Evolutionary conservation across 768 basidiomycete genomes (phyloP).

Genomic region (Chlorophyllum brunneum): DNA sequence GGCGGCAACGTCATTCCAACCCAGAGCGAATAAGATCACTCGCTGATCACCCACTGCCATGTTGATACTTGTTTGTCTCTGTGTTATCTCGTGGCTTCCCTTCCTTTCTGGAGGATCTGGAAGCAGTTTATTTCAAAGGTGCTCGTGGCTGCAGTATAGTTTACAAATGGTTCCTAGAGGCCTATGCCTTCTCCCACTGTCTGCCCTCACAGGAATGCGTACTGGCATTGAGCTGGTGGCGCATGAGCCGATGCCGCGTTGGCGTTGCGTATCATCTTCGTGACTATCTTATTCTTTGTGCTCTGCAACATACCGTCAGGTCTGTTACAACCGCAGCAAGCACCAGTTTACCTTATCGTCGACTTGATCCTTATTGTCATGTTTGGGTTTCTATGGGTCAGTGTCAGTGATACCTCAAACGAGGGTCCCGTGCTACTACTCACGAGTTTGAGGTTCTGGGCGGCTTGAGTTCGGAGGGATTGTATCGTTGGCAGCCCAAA

Average conservation of each 20-base stretch:
- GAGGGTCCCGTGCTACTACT: neutral
- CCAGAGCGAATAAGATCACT: neutral
- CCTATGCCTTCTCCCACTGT: neutral
- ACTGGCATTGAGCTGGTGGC: constrained; percentile 10
- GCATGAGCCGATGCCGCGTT: constrained; percentile 1
- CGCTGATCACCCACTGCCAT: neutral
- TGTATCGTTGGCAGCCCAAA: constrained; percentile 2
- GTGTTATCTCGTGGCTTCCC: neutral
- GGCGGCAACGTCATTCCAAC: constrained; percentile 46
- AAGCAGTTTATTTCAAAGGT: no score
- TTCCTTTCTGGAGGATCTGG: no score
- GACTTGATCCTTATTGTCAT: neutral
- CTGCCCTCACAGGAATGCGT: constrained; percentile 1
- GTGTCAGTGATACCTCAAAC: neutral
- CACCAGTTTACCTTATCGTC: constrained; percentile 2
- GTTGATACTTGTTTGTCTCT: constrained; percentile 1
- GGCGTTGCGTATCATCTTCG: constrained; percentile 1
- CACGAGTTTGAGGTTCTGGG: constrained; percentile 1
- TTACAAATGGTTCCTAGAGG: neutral
- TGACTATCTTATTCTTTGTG: neutral
- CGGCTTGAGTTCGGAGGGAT: constrained; percentile 1
- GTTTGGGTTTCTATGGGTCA: neutral
- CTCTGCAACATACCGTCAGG: neutral
- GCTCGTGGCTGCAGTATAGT: neutral
- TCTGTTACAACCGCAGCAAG: neutral